A percentile compares a stretch with the other conserved stretches of the same genome.
Evolutionary conservation across 306 rosid species (phyloP).

Genomic region (Arachis hypogaea): DNA sequence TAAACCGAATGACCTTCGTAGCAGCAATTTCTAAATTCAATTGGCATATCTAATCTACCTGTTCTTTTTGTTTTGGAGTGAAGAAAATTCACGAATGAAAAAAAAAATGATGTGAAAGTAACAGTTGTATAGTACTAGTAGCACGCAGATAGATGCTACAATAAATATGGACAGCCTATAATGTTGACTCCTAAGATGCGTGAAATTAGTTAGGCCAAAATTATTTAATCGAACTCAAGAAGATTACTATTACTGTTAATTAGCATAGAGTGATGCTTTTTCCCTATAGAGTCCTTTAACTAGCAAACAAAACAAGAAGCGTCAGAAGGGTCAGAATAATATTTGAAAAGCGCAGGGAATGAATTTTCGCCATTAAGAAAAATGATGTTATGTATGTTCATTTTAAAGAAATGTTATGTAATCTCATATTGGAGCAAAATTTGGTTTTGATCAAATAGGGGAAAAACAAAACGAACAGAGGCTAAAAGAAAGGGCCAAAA

Average conservation of each 20-base stretch:
- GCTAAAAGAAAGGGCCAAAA: constrained; percentile 51
- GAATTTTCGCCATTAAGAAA: constrained; percentile 30
- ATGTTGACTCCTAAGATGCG: constrained; percentile 8
- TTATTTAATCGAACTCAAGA: constrained; percentile 24
- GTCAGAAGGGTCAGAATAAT: constrained; percentile 8
- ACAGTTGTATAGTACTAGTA: neutral
- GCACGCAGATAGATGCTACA: constrained; percentile 16
- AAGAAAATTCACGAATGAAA: constrained; percentile 17
- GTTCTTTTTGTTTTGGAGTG: constrained; percentile 27
- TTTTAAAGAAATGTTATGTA: constrained; percentile 12
- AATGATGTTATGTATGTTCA: constrained; percentile 22
- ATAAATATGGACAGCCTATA: constrained; percentile 18
- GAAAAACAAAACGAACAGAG: constrained; percentile 44
- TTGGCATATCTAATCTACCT: constrained; percentile 6
- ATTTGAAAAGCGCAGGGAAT: constrained; percentile 8
- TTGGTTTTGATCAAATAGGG: constrained; percentile 27
- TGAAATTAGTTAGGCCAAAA: constrained; percentile 35
- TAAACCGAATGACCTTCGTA: neutral
- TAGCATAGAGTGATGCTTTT: neutral
- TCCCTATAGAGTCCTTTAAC: constrained; percentile 14
- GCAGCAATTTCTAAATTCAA: constrained; percentile 24
- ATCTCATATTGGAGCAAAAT: constrained; percentile 27
- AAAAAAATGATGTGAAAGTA: constrained; percentile 13
- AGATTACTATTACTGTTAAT: neutral
- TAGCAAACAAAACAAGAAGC: constrained; percentile 33